phyloP scores from a whole-genome alignment of 345 rosid genomes.

The Eucalyptus caleyi region DNA sequence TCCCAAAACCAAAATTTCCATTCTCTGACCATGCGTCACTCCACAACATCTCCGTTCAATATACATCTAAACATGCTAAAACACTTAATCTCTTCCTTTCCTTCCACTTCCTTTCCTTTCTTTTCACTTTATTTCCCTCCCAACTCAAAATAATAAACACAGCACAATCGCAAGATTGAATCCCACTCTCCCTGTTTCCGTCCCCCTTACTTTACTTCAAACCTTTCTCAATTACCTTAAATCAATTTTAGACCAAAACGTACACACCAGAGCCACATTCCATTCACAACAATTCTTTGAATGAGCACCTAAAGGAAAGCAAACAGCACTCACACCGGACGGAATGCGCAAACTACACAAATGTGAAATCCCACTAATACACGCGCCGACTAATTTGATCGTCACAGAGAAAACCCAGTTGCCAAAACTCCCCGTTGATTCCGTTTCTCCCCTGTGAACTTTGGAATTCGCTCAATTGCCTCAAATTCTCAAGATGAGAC shows the following conservation, averaged over 20 bases:
- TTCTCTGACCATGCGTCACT: neutral
- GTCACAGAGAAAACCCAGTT: neutral
- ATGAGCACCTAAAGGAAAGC: neutral
- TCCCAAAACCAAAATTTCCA: neutral
- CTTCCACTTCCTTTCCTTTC: neutral
- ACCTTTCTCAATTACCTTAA: neutral
- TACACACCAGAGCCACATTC: neutral
- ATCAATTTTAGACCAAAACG: neutral
- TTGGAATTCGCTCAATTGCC: neutral
- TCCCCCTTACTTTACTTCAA: neutral
- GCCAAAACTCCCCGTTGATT: neutral
- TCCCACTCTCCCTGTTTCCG: neutral
- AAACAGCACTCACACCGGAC: neutral
- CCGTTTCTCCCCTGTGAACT: neutral
- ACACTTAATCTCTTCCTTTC: neutral
- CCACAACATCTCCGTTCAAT: neutral
- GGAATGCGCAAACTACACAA: neutral
- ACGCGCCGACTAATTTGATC: neutral
- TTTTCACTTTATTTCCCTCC: neutral
- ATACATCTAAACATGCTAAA: neutral
- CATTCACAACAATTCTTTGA: neutral
- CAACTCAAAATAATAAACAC: neutral
- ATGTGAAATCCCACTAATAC: neutral
- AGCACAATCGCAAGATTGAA: neutral
- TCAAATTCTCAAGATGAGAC: neutral